These are phyloP conservation scores for Pleurotus eryngii DNA, from an alignment of 768 basidiomycete genomes.

Conservation along the genomic window DNA sequence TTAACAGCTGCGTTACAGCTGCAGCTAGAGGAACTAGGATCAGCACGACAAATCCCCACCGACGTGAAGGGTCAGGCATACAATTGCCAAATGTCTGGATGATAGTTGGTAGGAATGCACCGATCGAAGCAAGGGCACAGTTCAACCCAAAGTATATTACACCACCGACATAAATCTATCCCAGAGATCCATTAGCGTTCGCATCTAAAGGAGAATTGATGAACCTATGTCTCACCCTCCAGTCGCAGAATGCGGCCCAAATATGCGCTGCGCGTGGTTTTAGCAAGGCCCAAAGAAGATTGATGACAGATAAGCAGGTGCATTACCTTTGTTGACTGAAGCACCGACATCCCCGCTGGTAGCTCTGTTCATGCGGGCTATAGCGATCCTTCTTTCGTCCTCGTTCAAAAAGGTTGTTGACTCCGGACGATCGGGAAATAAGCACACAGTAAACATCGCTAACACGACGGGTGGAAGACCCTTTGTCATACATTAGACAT, in stretches of 20 bases:
- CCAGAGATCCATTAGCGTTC: neutral
- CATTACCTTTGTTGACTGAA: conserved; percentile 55
- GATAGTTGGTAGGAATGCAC: conserved; percentile 82
- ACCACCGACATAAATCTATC: conserved; percentile 60
- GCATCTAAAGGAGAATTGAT: too few species aligned
- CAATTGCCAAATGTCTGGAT: conserved; percentile 71
- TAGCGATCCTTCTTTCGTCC: conserved; percentile 53
- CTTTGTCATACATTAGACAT: conserved; percentile 28
- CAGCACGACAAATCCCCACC: neutral
- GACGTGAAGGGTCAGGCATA: conserved; percentile 29
- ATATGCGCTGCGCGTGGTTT: conserved; percentile 51
- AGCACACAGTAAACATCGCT: conserved; percentile 48
- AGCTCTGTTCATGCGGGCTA: conserved; percentile 65
- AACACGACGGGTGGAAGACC: conserved; percentile 69
- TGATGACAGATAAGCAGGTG: neutral
- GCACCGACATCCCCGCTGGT: conserved; percentile 65
- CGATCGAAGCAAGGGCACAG: conserved; percentile 70
- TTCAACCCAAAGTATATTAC: conserved; percentile 79
- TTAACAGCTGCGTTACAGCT: conserved; percentile 67
- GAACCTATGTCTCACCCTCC: conserved; percentile 46
- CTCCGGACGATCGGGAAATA: conserved; percentile 72
- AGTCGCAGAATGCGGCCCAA: conserved; percentile 60
- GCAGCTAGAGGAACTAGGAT: conserved; percentile 37
- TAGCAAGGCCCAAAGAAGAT: neutral
- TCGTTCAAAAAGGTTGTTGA: conserved; percentile 57